Base-by-base conservation (phyloP, 2,329 filamentous ascomycete species). In the Amauroascus niger region DNA sequence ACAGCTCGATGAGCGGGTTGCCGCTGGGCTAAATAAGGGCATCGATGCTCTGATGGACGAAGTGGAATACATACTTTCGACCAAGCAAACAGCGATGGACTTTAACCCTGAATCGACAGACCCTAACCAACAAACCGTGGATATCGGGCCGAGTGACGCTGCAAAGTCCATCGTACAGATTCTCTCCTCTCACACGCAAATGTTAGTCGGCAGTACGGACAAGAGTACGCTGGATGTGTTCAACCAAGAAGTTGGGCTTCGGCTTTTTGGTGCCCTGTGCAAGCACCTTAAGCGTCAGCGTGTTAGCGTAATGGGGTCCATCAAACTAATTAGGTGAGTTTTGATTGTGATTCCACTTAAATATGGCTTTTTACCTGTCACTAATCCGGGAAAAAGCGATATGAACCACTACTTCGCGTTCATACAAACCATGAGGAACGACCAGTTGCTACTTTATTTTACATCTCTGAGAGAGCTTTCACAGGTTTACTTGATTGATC, bases 1-100 rank as follows among this genome's bases (percentile, higher is more conserved):
- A 66, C 95, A 96, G 86, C 83, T 98, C 1, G 93, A 98, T 65
- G 93, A 97, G 71, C 87, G 88, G 56, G 93, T 98, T 6, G 93
- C 93, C 3, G 89, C 91, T 7, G 94, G 94, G 1, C 75, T 98
- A 58, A 96, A 96, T 70, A 96, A 95, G 73, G 93, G 93, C 59
- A 97, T 98, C 58, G 91, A 98, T 65, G 93, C 96, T 54, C 79
- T 98, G 41, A 97, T 98, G 86, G 89, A 95, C 63, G 93, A 98
- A 72, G 90, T 97, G 26, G 93, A 98, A 68, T 96, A 94, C 66
- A 79, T 98, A 33, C 89, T 89, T 62, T 89, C 87, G 16, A 95
- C 90, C 0, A 88, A 84, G 2, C 93, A 98, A 67, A 74, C 79
- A 22, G 84, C 89, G 0, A 86, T 86, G 0, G 93, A 98, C 71